Base-by-base conservation (phyloP, 2,329 filamentous ascomycete genomes). In the Aureobasidium sp. region DNA sequence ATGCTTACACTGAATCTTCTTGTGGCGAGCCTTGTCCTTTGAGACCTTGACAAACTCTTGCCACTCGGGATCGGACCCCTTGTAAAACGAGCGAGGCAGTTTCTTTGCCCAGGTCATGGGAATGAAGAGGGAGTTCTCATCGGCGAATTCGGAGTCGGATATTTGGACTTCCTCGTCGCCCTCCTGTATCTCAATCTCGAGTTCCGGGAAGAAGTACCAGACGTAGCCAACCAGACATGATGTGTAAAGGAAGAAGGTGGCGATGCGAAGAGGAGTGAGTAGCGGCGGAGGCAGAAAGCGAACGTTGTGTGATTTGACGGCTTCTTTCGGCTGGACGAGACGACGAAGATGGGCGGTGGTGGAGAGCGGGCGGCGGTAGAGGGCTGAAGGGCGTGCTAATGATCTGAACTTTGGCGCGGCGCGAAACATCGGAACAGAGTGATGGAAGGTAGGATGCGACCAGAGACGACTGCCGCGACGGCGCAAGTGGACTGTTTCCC, bases 31-130 rank as follows among this genome's bases (percentile, higher is more conserved):
- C 29, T 70, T 70, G 66, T 82, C 76, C n/a, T 71, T 73, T 7
- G 76, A 72, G 17, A 81, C 65, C 56, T 74, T 76, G 49, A 75
- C 69, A 61, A 80, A 82, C 59, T 77, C 78, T 67, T 80, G 76
- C 80, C 79, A 81, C 65, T 82, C 80, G 3, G 79, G 78, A 71
- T 82, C 80, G n/a, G 74, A 77, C 27, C 76, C 78, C 66, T 74
- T 77, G 70, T 80, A 82, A 62, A 71, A 80, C 3, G 70, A 73
- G 39, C 69, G 67, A 4, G 74, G 75, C 61, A 73, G 67, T 62
- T 74, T 71, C 54, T 70, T 75, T n/a, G 77, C 72, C 66, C 76
- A 75, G 6, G 78, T 77, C 27, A 81, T 70, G 24, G 80, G 79
- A 31, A 82, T 74, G 70, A 82, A 82, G 17, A 77, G 63, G 15